Evolutionary conservation across 2,329 filamentous ascomycete species (phyloP).

Genomic region (Penicillium sp.): DNA sequence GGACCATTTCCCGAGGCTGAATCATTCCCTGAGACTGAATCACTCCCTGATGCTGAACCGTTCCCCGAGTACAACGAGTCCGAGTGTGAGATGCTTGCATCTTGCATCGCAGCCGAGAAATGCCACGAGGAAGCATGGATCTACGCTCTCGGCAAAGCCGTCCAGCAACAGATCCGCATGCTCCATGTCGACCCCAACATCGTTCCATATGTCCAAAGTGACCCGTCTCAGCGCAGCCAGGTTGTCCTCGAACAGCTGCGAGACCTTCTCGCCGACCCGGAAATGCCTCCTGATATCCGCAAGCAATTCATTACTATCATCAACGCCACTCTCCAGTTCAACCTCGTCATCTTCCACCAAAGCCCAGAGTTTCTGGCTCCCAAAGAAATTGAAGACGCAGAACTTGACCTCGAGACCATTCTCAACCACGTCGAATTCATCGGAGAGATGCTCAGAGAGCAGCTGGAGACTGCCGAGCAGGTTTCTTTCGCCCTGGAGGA

Average conservation of each 20-base stretch:
- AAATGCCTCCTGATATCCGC: constrained; percentile 12
- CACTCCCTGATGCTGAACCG: constrained; percentile 30
- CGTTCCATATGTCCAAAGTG: not conserved
- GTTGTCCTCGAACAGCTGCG: constrained; percentile 19
- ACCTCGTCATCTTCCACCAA: constrained; percentile 25
- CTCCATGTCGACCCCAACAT: constrained; percentile 17
- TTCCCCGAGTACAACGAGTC: constrained; percentile 31
- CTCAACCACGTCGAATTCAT: constrained; percentile 6
- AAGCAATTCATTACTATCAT: constrained; percentile 23
- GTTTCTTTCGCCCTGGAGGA: constrained; percentile 13
- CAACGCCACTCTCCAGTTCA: constrained; percentile 25
- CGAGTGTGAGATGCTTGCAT: constrained; percentile 8
- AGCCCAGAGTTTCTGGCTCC: constrained; percentile 12
- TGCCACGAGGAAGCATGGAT: constrained; percentile 24
- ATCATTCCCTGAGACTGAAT: constrained; percentile 30
- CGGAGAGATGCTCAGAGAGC: constrained; percentile 15
- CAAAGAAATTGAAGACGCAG: constrained; percentile 12
- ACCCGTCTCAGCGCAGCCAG: constrained; percentile 4
- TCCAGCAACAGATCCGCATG: constrained; percentile 23
- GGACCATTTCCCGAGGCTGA: constrained; percentile 32
- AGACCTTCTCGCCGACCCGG: constrained; percentile 13
- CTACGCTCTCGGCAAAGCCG: constrained; percentile 23
- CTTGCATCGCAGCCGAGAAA: constrained; percentile 9
- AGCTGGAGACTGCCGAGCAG: constrained; percentile 6
- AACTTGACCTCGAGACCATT: constrained; percentile 14